Evolutionary conservation across 148 eudicot genomes (phyloP).

Genomic region (Rheum nobile): DNA sequence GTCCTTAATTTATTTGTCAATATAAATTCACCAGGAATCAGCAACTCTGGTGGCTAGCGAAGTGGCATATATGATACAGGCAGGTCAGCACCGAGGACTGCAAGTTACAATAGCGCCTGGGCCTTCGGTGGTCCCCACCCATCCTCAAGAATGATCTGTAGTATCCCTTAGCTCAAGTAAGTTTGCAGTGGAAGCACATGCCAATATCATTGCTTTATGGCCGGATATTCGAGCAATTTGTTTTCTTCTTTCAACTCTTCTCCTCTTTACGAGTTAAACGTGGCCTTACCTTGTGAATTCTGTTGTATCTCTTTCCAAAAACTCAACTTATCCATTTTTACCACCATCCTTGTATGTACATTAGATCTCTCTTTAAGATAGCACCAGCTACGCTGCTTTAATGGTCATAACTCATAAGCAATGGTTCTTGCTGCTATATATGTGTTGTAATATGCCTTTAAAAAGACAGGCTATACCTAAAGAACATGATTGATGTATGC

Average conservation of each 20-base stretch:
- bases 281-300: neutral
- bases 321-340: neutral
- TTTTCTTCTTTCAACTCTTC: neutral
- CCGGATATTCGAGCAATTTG: neutral
- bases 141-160: slow-evolving; percentile 11
- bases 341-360: slow-evolving; percentile 6
- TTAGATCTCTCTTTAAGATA: neutral
- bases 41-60: slow-evolving; percentile 12
- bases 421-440: neutral
- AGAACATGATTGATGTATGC: neutral
- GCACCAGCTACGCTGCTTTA: neutral
- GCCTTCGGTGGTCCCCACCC: neutral
- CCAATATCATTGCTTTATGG: neutral
- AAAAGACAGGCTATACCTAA: neutral
- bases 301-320: neutral
- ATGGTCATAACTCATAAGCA: neutral
- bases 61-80: slow-evolving; percentile 12
- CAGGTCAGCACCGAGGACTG: slow-evolving; percentile 10
- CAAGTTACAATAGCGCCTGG: slow-evolving; percentile 12
- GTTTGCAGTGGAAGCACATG: neutral
- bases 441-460: neutral
- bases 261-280: neutral
- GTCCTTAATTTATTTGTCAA: neutral
- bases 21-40: slow-evolving; percentile 4
- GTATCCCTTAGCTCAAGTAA: slow-evolving; percentile 3